Evolutionary conservation across 305 asterid genomes (phyloP).

Genomic region (Withania somnifera): DNA sequence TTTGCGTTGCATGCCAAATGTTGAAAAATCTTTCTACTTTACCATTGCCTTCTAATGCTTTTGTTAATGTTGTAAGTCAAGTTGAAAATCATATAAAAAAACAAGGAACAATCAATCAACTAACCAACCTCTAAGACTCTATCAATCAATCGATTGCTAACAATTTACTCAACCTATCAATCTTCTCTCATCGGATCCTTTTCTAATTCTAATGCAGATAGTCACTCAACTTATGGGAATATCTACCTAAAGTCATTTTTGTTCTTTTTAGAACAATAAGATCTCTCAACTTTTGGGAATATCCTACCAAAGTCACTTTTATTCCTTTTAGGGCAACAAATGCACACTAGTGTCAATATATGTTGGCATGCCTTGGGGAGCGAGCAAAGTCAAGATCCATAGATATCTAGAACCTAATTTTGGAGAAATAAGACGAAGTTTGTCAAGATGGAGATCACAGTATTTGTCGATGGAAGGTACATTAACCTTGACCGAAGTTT

Average conservation of each 20-base stretch:
- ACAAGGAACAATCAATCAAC: background rate
- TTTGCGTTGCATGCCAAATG: slow-evolving; percentile 79
- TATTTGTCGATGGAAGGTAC: background rate
- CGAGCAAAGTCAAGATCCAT: background rate
- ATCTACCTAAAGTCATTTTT: no score
- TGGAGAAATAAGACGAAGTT: background rate
- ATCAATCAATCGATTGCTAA: background rate
- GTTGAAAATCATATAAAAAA: background rate
- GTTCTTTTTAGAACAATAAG: no score
- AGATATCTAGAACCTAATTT: background rate
- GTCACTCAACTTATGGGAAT: no score
- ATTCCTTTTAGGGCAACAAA: no score
- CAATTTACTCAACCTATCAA: background rate
- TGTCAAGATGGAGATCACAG: background rate
- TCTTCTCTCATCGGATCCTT: background rate
- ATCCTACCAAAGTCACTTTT: no score
- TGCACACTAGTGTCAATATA: no score
- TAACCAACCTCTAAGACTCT: background rate
- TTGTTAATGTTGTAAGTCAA: slow-evolving; percentile 51
- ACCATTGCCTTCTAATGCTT: slow-evolving; percentile 56
- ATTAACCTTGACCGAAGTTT: background rate
- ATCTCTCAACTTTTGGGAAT: no score
- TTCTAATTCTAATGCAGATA: background rate
- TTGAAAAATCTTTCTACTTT: slow-evolving; percentile 66
- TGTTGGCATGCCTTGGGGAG: background rate